Conservation (phyloP, 208 protist genomes). For the Leishmania arabica region DNA sequence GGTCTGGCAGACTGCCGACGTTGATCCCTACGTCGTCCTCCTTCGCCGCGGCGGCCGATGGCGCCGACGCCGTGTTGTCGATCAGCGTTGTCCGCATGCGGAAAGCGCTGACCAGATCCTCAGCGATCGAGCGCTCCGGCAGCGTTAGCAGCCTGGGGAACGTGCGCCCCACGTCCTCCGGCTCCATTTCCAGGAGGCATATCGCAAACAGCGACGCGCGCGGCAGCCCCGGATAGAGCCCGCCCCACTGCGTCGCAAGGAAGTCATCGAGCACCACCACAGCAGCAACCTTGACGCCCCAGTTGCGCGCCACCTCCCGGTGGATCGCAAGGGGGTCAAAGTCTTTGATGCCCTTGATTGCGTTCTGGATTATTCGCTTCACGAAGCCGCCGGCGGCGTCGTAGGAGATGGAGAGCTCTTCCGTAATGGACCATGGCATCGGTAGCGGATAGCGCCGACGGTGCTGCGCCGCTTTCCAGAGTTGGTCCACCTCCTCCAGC, state of each 20-base stretch:
- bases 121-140: constrained; percentile 56
- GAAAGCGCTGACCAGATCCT: constrained; percentile 79
- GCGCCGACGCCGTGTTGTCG: neutral
- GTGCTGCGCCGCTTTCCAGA: constrained; percentile 64
- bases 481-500: constrained; percentile 71
- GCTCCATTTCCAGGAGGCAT: constrained; percentile 77
- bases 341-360: constrained; percentile 50
- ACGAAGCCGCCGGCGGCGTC: constrained; percentile 66
- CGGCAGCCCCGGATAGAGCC: constrained; percentile 64
- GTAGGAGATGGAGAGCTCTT: constrained; percentile 55
- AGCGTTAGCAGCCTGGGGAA: constrained; percentile 47
- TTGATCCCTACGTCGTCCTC: neutral
- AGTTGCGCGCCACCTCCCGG: constrained; percentile 77
- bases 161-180: constrained; percentile 70
- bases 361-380: constrained; percentile 72
- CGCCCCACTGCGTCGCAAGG: constrained; percentile 49
- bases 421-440: constrained; percentile 61
- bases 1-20: constrained; percentile 6
- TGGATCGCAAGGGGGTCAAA: constrained; percentile 62
- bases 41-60: neutral
- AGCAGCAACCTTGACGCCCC: constrained; percentile 75
- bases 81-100: constrained; percentile 47
- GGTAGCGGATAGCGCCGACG: constrained; percentile 43
- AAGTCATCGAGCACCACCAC: constrained; percentile 79
- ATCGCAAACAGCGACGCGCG: constrained; percentile 69